Conservation (phyloP, 2,329 filamentous ascomycete species). For the Boeremia exigua region DNA sequence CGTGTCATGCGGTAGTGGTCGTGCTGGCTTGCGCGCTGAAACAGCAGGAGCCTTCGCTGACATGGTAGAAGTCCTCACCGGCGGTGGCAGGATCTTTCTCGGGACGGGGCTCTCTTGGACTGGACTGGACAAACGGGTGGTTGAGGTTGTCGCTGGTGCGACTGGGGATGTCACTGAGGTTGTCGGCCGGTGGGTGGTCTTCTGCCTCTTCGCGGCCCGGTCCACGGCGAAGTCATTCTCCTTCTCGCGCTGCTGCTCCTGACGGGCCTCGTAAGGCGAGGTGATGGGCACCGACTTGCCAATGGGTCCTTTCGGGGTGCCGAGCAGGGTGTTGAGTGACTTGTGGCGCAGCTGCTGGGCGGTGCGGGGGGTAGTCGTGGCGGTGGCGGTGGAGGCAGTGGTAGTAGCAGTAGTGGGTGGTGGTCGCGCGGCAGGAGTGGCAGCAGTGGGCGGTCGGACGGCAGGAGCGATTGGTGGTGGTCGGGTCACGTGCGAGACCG, state of each 20-base stretch:
- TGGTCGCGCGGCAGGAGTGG: too few species aligned
- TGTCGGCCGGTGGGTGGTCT: slow-evolving; percentile 24
- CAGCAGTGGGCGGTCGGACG: too few species aligned
- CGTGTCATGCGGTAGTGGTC: slow-evolving; percentile 30
- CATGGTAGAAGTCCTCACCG: slow-evolving; percentile 34
- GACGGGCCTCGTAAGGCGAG: slow-evolving; percentile 69
- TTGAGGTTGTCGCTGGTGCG: slow-evolving; percentile 3
- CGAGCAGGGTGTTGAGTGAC: slow-evolving; percentile 68
- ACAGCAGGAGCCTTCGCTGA: slow-evolving; percentile 6
- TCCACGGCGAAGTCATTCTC: slow-evolving; percentile 42
- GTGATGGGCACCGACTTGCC: slow-evolving; percentile 66
- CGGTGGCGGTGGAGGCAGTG: too few species aligned
- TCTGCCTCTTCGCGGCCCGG: slow-evolving; percentile 50
- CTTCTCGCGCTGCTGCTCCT: slow-evolving; percentile 32
- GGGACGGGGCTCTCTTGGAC: slow-evolving; percentile 15
- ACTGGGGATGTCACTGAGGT: slow-evolving; percentile 3
- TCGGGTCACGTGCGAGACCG: too few species aligned
- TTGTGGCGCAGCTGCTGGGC: slow-evolving; percentile 59
- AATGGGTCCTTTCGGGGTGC: slow-evolving; percentile 67
- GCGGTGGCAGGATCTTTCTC: slow-evolving; percentile 25
- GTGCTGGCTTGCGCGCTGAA: slow-evolving; percentile 16
- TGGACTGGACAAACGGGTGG: slow-evolving; percentile 24
- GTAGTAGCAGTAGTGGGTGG: too few species aligned
- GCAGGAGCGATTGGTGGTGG: too few species aligned
- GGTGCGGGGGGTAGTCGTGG: slow-evolving; percentile 17